These are phyloP conservation scores for Curvularia lunata DNA, from an alignment of 2,329 filamentous ascomycete species.

Conservation along the genomic window DNA sequence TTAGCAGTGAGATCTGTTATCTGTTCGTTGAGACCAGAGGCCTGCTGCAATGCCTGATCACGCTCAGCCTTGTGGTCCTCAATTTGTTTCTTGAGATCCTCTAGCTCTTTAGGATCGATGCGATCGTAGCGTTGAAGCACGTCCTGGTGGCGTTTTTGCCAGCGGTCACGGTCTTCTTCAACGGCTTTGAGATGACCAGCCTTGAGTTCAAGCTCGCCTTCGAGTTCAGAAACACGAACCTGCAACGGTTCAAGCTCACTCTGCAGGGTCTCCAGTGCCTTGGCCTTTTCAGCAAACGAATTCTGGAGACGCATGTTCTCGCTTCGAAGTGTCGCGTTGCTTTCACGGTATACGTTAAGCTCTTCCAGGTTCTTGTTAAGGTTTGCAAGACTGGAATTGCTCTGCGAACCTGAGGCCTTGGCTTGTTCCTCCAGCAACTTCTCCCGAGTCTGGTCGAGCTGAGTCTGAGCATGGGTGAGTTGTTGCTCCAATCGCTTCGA, in stretches of 20 bases:
- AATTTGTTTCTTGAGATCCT: slow-evolving; percentile 83
- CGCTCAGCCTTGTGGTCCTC: slow-evolving; percentile 60
- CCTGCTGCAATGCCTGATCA: slow-evolving; percentile 58
- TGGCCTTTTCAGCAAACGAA: slow-evolving; percentile 75
- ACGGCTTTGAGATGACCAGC: slow-evolving; percentile 88
- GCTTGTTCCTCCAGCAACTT: slow-evolving; percentile 88
- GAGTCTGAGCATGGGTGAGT: slow-evolving; percentile 81
- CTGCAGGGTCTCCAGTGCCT: slow-evolving; percentile 75
- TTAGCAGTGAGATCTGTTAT: slow-evolving; percentile 47
- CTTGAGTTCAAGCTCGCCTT: slow-evolving; percentile 79
- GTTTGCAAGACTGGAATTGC: slow-evolving; percentile 81
- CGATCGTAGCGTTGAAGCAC: slow-evolving; percentile 96
- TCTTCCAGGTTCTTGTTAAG: slow-evolving; percentile 95
- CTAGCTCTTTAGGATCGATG: slow-evolving; percentile 90
- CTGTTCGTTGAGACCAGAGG: slow-evolving; percentile 57
- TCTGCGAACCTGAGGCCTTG: slow-evolving; percentile 74
- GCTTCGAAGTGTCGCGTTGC: slow-evolving; percentile 86
- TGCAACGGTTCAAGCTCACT: slow-evolving; percentile 82
- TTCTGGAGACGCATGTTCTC: slow-evolving; percentile 81
- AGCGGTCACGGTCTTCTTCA: slow-evolving; percentile 88
- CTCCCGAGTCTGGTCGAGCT: slow-evolving; percentile 86
- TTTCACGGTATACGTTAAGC: slow-evolving; percentile 94
- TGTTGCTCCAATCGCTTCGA: slow-evolving; percentile 88
- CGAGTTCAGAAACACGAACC: slow-evolving; percentile 78
- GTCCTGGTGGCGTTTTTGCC: slow-evolving; percentile 94